These are phyloP conservation scores for Debaryomycetaceae sp. DNA, from an alignment of 1,139 yeast species.

Conservation along the genomic window DNA sequence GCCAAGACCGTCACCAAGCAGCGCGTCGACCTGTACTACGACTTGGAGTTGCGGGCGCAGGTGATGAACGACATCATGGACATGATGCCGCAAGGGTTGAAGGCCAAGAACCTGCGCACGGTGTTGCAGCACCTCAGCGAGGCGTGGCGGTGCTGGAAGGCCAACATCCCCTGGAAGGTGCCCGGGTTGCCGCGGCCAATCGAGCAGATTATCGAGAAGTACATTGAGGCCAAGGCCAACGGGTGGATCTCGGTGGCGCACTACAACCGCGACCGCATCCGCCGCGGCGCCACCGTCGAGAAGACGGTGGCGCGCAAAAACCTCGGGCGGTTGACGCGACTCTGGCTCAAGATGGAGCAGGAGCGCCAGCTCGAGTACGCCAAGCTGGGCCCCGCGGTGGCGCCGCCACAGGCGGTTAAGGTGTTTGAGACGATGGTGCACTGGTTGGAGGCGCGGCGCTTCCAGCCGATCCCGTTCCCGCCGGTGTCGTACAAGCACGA, in stretches of 20 bases:
- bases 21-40: constrained; percentile 91
- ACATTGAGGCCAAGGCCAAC: constrained; percentile 92
- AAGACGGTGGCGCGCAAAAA: constrained; percentile 93
- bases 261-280: constrained; percentile 82
- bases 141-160: constrained; percentile 99
- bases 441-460: constrained; percentile 86
- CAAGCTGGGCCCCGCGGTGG: constrained; percentile 81
- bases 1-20: constrained; percentile 95
- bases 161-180: constrained; percentile 96
- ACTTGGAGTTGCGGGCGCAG: constrained; percentile 86
- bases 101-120: constrained; percentile 81
- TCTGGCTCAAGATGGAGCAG: constrained; percentile 92
- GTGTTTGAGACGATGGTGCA: constrained; percentile 83
- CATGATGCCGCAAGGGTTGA: constrained; percentile 94
- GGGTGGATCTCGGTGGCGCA: constrained; percentile 96
- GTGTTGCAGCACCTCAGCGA: constrained; percentile 92
- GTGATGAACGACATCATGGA: constrained; percentile 95
- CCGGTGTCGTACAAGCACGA: constrained; percentile 91
- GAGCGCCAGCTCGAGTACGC: constrained; percentile 78
- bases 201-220: constrained; percentile 79
- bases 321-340: constrained; percentile 81
- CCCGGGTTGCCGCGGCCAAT: constrained; percentile 95
- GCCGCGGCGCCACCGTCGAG: constrained; percentile 86
- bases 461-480: constrained; percentile 90
- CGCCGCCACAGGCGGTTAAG: constrained; percentile 85